A percentile compares a stretch with the other conserved stretches of the same genome.
Evolutionary conservation across 2,329 filamentous ascomycete genomes (phyloP).

Genomic region (Calonectria montana): DNA sequence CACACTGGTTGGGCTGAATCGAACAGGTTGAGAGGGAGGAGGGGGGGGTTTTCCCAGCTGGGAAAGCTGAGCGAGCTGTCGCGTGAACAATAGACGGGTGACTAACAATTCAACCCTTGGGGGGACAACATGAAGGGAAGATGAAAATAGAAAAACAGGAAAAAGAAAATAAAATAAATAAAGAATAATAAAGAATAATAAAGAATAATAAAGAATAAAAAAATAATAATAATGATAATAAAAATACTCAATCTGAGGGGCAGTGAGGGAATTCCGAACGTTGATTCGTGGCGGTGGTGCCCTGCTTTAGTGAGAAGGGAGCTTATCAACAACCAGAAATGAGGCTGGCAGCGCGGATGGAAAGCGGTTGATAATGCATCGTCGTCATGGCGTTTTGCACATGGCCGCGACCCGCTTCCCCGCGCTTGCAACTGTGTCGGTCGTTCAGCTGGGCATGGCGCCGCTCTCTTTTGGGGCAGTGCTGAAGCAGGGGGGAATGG

Average conservation of each 20-base stretch:
- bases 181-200: no score
- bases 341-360: not conserved
- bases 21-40: not conserved
- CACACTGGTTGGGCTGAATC: not conserved
- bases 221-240: not conserved
- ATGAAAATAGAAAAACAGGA: not conserved
- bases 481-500: slow-evolving; percentile 34
- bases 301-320: not conserved
- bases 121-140: no score
- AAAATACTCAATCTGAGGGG: not conserved
- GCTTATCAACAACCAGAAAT: slow-evolving; percentile 1
- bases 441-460: slow-evolving; percentile 39
- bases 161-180: no score
- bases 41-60: not conserved
- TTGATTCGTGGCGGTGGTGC: not conserved
- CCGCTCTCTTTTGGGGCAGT: slow-evolving; percentile 33
- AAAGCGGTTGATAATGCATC: not conserved
- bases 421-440: slow-evolving; percentile 11
- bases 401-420: slow-evolving; percentile 19
- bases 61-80: slow-evolving; percentile 24
- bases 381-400: slow-evolving; percentile 8
- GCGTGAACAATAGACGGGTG: not conserved
- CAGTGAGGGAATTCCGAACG: not conserved
- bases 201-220: no score
- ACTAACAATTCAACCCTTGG: no score